Evolutionary conservation across 371 early-diverging fungal genomes (phyloP).

Genomic region (Basidiobolus meristosporus): DNA sequence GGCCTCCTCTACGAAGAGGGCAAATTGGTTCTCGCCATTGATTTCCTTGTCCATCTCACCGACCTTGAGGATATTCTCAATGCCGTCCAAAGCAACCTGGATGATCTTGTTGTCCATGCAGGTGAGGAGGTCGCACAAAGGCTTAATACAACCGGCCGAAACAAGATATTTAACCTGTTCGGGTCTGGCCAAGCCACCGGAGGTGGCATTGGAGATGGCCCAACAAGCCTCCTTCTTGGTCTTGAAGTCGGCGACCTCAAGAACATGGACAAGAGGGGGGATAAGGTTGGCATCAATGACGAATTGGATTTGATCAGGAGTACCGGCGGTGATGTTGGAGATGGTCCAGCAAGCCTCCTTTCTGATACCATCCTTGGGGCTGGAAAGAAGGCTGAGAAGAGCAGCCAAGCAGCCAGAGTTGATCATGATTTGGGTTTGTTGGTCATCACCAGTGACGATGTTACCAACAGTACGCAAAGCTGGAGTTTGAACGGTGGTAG

Average conservation of each 20-base stretch:
- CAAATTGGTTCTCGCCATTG: constrained; percentile 64
- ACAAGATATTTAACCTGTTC: constrained; percentile 85
- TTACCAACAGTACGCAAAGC: constrained; percentile 97
- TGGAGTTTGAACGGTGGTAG: constrained; percentile 85
- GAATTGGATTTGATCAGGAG: constrained; percentile 79
- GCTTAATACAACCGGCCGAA: constrained; percentile 78
- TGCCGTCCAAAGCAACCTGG: constrained; percentile 89
- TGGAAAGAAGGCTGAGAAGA: constrained; percentile 58
- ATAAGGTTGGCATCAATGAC: constrained; percentile 91
- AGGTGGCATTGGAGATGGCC: constrained; percentile 98
- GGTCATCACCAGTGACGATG: constrained; percentile 97
- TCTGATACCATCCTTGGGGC: constrained; percentile 83
- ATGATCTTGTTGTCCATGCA: constrained; percentile 86
- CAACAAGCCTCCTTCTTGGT: constrained; percentile 99
- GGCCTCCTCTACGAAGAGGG: constrained; percentile 69
- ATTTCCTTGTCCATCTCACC: constrained; percentile 53
- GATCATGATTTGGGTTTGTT: constrained; percentile 91
- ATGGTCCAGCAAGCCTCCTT: constrained; percentile 99
- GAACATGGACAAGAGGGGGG: constrained; percentile 77
- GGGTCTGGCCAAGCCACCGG: constrained; percentile 74
- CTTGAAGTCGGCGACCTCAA: constrained; percentile 84
- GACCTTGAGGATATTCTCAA: constrained; percentile 93
- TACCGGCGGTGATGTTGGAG: constrained; percentile 99
- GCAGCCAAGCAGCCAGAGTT: constrained; percentile 76
- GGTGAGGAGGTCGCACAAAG: constrained; percentile 81